Percentiles rank a stretch among this genome's conserved stretches.
Conservation (phyloP, 352 stramenopile genomes). For the Phytophthora foliorum region DNA sequence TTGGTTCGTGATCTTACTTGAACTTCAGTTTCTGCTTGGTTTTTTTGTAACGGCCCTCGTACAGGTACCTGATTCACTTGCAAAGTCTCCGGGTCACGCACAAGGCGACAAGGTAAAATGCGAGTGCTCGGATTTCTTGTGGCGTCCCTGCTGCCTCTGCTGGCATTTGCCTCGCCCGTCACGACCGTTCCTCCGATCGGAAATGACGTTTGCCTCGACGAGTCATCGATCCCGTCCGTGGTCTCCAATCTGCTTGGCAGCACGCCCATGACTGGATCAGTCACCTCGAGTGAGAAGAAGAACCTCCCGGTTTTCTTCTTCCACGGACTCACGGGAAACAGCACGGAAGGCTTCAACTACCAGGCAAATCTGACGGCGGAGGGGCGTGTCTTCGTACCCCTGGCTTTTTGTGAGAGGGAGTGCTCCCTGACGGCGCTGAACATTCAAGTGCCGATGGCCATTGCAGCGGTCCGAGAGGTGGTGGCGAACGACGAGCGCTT, state of each 20-base stretch:
- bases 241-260: slow-evolving; percentile 3
- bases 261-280: background rate
- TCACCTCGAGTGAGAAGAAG: slow-evolving; percentile 19
- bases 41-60: background rate
- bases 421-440: slow-evolving; percentile 45
- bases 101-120: slow-evolving; percentile 15
- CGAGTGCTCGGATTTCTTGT: slow-evolving; percentile 5
- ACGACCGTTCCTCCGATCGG: background rate
- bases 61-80: slow-evolving; percentile 10
- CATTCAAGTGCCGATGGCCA: slow-evolving; percentile 47
- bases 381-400: slow-evolving; percentile 37
- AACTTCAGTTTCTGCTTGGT: slow-evolving; percentile 29
- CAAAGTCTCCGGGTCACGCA: slow-evolving; percentile 8
- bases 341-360: slow-evolving; percentile 30
- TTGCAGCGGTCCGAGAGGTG: slow-evolving; percentile 46
- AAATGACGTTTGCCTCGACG: slow-evolving; percentile 32
- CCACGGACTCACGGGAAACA: slow-evolving; percentile 47
- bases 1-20: slow-evolving; percentile 6
- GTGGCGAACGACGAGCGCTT: slow-evolving; percentile 28
- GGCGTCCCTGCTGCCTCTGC: slow-evolving; percentile 6
- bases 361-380: slow-evolving; percentile 44
- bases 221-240: slow-evolving; percentile 19
- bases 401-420: slow-evolving; percentile 48
- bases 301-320: slow-evolving; percentile 62
- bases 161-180: slow-evolving; percentile 4